phyloP scores from a whole-genome alignment of 352 stramenopile genomes.

The Blastocystis sp. region DNA sequence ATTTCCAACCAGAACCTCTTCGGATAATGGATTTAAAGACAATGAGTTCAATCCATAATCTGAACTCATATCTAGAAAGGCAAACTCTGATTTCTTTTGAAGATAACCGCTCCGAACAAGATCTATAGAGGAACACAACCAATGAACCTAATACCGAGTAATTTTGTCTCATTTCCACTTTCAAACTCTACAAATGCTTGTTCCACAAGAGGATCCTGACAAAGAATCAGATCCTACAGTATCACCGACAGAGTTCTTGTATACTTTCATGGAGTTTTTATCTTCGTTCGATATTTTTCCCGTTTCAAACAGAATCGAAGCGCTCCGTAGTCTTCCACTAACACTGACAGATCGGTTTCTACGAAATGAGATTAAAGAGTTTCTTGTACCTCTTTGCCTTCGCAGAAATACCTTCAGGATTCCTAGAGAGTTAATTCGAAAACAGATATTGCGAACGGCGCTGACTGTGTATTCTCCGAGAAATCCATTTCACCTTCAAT shows the following conservation, averaged over 20 bases:
- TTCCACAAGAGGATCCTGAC: conserved; percentile 54
- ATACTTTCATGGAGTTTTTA: conserved; percentile 53
- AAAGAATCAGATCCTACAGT: conserved; percentile 56
- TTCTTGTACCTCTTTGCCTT: conserved; percentile 3
- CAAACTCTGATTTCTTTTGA: conserved; percentile 58
- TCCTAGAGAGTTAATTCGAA: not conserved
- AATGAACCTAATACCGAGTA: not conserved
- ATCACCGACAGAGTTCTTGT: not conserved
- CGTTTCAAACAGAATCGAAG: conserved; percentile 49
- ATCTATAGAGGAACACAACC: not conserved
- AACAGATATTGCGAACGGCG: not conserved
- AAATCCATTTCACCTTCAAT: not conserved
- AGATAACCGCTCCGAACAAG: conserved; percentile 47
- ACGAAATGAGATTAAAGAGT: not conserved
- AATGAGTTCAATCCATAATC: conserved; percentile 15
- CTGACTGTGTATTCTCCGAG: conserved; percentile 1
- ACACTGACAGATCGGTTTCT: conserved; percentile 60
- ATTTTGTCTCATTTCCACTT: conserved; percentile 16
- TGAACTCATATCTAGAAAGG: conserved; percentile 35
- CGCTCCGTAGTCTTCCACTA: conserved; percentile 48
- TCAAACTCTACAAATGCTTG: conserved; percentile 46
- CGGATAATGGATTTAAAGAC: not conserved
- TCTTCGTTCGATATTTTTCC: conserved; percentile 56
- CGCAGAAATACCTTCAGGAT: not conserved
- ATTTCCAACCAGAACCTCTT: not conserved